Evolutionary conservation across 495 filamentous ascomycete genomes (phyloP).

Genomic region (Choiromyces venosus): DNA sequence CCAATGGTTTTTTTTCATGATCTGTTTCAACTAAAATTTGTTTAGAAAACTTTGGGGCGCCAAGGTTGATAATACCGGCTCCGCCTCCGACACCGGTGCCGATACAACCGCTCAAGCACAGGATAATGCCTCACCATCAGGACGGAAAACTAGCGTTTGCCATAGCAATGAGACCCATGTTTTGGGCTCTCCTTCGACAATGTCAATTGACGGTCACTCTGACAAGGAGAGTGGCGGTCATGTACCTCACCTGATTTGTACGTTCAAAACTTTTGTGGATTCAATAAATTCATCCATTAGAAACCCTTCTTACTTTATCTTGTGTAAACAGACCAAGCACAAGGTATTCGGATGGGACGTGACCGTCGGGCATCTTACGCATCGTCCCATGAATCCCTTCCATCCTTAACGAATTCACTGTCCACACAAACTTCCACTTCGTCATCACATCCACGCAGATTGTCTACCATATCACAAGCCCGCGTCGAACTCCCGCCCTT

Average conservation of each 20-base stretch:
- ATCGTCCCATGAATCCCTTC: constrained; percentile 49
- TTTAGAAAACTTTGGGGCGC: constrained; percentile 41
- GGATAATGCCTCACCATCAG: constrained; percentile 30
- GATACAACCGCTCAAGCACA: constrained; percentile 13
- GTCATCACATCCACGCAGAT: constrained; percentile 45
- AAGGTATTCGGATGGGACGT: constrained; percentile 46
- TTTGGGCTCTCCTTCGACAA: constrained; percentile 30
- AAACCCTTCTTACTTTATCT: constrained; percentile 29
- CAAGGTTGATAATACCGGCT: constrained; percentile 37
- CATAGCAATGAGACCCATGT: constrained; percentile 24
- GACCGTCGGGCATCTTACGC: constrained; percentile 51
- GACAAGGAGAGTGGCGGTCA: constrained; percentile 45
- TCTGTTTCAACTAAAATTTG: constrained; percentile 6
- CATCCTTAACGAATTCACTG: constrained; percentile 37
- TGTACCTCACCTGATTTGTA: constrained; percentile 59
- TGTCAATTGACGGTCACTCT: constrained; percentile 35
- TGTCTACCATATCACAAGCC: constrained; percentile 45
- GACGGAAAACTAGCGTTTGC: constrained; percentile 17
- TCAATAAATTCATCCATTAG: not conserved
- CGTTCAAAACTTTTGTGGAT: constrained; percentile 40
- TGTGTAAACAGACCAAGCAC: constrained; percentile 39
- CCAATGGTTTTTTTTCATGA: not conserved
- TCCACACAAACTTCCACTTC: constrained; percentile 45
- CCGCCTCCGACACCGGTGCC: constrained; percentile 29
- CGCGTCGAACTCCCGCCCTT: constrained; percentile 57